Evolutionary conservation across 2,329 filamentous ascomycete genomes (phyloP).

Genomic region (Botrytis fragariae): DNA sequence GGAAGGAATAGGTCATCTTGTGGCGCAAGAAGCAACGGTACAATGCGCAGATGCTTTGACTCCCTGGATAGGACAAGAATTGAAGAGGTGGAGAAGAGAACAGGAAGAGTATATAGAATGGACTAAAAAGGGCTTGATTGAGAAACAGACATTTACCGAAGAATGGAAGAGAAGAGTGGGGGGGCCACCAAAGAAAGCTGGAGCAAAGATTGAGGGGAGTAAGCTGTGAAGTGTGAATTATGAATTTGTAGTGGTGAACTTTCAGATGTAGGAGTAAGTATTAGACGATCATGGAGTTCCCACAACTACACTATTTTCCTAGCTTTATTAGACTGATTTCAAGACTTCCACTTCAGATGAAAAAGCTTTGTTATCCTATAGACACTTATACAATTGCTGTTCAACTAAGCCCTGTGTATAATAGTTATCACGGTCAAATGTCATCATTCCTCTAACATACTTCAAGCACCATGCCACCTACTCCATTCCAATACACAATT

Average conservation of each 20-base stretch:
- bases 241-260: background rate
- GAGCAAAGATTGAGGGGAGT: background rate
- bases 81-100: conserved; percentile 56
- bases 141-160: conserved; percentile 57
- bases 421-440: background rate
- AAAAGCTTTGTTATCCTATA: background rate
- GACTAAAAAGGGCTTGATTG: conserved; percentile 51
- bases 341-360: background rate
- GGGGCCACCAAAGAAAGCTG: conserved; percentile 21
- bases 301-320: background rate
- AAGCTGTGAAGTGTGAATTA: conserved; percentile 13
- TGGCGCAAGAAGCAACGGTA: conserved; percentile 75
- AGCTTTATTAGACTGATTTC: background rate
- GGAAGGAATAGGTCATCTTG: conserved; percentile 68
- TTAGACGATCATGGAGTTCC: background rate
- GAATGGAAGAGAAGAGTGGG: conserved; percentile 47
- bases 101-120: conserved; percentile 53
- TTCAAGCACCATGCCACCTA: background rate
- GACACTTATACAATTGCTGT: background rate
- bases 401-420: background rate
- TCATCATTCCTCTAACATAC: background rate
- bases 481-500: background rate
- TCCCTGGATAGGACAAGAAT: conserved; percentile 55
- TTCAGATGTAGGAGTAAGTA: background rate
- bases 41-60: conserved; percentile 62